phyloP scores from a whole-genome alignment of 805 yeast species.

The Naumovozyma dairenensis region DNA sequence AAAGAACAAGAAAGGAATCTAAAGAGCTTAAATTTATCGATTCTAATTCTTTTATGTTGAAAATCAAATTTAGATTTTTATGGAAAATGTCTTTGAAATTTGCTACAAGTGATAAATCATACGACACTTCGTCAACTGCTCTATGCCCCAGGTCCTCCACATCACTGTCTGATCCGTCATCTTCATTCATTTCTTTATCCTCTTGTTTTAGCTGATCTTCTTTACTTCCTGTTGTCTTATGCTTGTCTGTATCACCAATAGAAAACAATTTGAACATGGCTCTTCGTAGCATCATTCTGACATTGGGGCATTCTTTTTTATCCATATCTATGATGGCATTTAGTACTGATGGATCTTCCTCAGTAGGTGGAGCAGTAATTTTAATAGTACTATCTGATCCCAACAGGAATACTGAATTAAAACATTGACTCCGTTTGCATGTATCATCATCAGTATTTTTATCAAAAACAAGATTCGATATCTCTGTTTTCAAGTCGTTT shows the following conservation, averaged over 20 bases:
- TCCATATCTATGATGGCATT: slow-evolving; percentile 28
- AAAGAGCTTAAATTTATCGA: slow-evolving; percentile 22
- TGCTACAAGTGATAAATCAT: slow-evolving; percentile 27
- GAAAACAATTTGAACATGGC: slow-evolving; percentile 27
- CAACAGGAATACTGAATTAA: slow-evolving; percentile 32
- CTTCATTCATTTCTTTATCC: slow-evolving; percentile 5
- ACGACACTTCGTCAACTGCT: slow-evolving; percentile 16
- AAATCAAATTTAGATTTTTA: slow-evolving; percentile 20
- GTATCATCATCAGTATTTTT: slow-evolving; percentile 5
- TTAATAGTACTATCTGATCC: slow-evolving; percentile 38
- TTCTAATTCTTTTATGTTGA: slow-evolving; percentile 29
- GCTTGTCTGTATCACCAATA: slow-evolving; percentile 13
- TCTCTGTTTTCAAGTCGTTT: slow-evolving; percentile 28
- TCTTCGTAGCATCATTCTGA: slow-evolving; percentile 29
- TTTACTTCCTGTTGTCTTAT: slow-evolving; percentile 1
- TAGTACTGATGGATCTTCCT: slow-evolving; percentile 9
- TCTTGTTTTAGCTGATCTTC: slow-evolving; percentile 3
- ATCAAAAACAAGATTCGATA: slow-evolving; percentile 18
- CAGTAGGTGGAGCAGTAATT: slow-evolving; percentile 25
- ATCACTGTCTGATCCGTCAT: slow-evolving; percentile 4
- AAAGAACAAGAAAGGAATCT: slow-evolving; percentile 21
- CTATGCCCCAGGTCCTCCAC: slow-evolving; percentile 3
- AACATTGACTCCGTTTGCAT: slow-evolving; percentile 4
- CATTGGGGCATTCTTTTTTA: slow-evolving; percentile 32
- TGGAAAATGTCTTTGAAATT: slow-evolving; percentile 22